Evolutionary conservation across 345 rosid species (phyloP).

Genomic region (Carallia brachiata): DNA sequence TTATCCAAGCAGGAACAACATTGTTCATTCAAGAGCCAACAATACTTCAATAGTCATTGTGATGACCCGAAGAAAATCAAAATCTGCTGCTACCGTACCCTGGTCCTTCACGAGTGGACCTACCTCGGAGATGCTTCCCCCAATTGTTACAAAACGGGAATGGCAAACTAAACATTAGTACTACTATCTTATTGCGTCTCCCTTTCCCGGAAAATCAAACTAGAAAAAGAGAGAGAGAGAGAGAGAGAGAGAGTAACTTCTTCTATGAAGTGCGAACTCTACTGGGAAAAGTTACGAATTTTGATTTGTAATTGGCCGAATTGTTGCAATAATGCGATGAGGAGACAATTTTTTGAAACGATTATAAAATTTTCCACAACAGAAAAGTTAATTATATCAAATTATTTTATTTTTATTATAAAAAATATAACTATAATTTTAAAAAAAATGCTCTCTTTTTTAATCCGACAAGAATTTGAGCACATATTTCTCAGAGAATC

Average conservation of each 20-base stretch:
- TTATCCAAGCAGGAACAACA: background rate
- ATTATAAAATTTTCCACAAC: too few species aligned
- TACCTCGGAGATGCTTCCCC: conserved; percentile 10
- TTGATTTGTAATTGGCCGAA: too few species aligned
- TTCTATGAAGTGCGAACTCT: background rate
- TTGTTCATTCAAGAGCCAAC: background rate
- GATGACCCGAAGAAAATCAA: background rate
- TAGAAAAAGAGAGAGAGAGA: too few species aligned
- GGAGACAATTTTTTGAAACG: too few species aligned
- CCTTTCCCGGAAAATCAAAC: background rate
- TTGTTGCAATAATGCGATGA: too few species aligned
- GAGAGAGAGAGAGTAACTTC: background rate
- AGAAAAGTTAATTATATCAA: too few species aligned
- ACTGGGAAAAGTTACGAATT: too few species aligned
- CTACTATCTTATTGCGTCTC: background rate
- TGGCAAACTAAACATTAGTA: background rate
- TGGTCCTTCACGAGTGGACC: conserved; percentile 9
- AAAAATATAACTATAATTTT: too few species aligned
- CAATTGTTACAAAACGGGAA: background rate
- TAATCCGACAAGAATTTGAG: too few species aligned
- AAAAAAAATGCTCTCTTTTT: too few species aligned
- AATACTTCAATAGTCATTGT: background rate
- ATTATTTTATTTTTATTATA: too few species aligned
- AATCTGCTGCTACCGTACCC: background rate
- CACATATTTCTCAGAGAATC: too few species aligned